phyloP scores from a whole-genome alignment of 768 basidiomycete genomes.

The Lentinula sp. region DNA sequence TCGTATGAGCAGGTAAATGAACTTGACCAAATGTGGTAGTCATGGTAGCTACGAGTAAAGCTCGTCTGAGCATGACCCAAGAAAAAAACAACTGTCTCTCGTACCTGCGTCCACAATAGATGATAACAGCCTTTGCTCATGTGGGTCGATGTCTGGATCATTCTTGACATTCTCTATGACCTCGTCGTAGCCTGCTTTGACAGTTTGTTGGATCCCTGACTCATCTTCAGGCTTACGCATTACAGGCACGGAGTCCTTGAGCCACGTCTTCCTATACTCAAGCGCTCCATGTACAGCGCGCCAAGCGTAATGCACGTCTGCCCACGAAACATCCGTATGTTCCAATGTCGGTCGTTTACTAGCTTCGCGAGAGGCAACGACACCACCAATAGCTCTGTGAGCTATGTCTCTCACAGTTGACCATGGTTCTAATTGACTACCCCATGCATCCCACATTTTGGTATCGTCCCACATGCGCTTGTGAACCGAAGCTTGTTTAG shows the following conservation, averaged over 20 bases:
- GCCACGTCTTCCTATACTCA: constrained; percentile 53
- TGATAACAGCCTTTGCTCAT: constrained; percentile 74
- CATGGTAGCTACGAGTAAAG: constrained; percentile 46
- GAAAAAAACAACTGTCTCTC: constrained; percentile 13
- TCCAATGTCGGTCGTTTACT: constrained; percentile 41
- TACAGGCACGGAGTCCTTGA: constrained; percentile 39
- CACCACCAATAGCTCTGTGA: constrained; percentile 69
- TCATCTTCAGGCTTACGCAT: constrained; percentile 28
- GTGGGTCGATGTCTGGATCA: constrained; percentile 68
- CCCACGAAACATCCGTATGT: constrained; percentile 61
- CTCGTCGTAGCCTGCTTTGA: constrained; percentile 49
- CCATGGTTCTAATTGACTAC: constrained; percentile 64
- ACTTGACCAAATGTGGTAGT: constrained; percentile 84
- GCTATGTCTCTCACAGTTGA: constrained; percentile 63
- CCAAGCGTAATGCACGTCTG: constrained; percentile 64
- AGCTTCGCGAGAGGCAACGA: constrained; percentile 27
- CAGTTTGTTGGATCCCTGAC: constrained; percentile 23
- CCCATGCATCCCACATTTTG: constrained; percentile 63
- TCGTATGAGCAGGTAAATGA: constrained; percentile 81
- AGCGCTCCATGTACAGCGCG: constrained; percentile 40
- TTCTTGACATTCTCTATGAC: constrained; percentile 73
- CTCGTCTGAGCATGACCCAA: constrained; percentile 5
- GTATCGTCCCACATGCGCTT: constrained; percentile 7
- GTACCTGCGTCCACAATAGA: constrained; percentile 83
- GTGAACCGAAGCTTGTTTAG: background rate